phyloP scores from a whole-genome alignment of 768 basidiomycete genomes.

The Phanerochaete sordida region DNA sequence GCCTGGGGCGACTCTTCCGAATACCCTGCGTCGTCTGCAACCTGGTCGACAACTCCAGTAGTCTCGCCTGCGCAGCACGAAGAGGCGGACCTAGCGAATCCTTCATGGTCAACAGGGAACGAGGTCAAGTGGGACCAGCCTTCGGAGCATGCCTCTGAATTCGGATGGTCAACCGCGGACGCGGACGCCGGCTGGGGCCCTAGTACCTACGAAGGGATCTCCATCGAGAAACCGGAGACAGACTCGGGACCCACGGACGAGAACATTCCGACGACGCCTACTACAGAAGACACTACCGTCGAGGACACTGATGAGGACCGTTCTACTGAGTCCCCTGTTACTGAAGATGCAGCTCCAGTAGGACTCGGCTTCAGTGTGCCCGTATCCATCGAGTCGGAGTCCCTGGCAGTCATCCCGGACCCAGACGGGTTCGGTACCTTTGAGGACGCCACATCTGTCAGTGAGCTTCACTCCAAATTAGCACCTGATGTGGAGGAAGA shows the following conservation, averaged over 20 bases:
- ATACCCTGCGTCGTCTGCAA: conserved; percentile 8
- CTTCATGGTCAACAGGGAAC: conserved; percentile 52
- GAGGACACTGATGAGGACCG: background rate
- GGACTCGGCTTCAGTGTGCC: background rate
- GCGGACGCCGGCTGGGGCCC: conserved; percentile 23
- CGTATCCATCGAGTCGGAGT: background rate
- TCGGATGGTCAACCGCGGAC: conserved; percentile 39
- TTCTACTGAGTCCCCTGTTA: background rate
- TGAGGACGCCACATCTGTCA: conserved; percentile 40
- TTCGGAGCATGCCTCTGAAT: conserved; percentile 28
- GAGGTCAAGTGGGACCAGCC: conserved; percentile 47
- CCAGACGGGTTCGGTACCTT: conserved; percentile 55
- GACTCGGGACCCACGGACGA: background rate
- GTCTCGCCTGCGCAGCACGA: conserved; percentile 26
- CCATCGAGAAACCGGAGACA: conserved; percentile 24
- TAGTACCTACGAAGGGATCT: conserved; percentile 41
- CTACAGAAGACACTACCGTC: background rate
- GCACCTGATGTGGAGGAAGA: conserved; percentile 21
- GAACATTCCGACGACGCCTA: background rate
- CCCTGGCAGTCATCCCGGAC: conserved; percentile 37
- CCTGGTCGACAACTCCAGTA: conserved; percentile 9
- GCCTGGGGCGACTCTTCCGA: conserved; percentile 57
- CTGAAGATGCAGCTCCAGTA: background rate
- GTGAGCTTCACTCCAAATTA: conserved; percentile 32
- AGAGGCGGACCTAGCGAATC: conserved; percentile 54